Evolutionary conservation across 495 filamentous ascomycete genomes (phyloP).

Genomic region (Oidiodendron maius): DNA sequence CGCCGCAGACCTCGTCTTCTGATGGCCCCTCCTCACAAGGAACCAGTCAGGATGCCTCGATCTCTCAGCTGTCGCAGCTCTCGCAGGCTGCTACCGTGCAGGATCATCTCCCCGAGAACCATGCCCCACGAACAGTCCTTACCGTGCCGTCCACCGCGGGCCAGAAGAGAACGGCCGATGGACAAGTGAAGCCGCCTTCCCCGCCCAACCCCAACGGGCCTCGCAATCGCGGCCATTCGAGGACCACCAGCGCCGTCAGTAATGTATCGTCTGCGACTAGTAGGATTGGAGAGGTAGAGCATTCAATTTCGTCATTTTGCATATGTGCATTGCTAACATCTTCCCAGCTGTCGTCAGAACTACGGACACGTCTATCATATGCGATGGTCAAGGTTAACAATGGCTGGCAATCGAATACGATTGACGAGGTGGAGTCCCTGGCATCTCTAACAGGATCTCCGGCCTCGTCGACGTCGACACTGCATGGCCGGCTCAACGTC

Average conservation of each 20-base stretch:
- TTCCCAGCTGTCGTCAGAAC: conserved; percentile 44
- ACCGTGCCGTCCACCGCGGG: conserved; percentile 20
- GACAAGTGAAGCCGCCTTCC: conserved; percentile 41
- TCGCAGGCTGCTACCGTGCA: conserved; percentile 48
- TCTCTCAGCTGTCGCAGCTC: conserved; percentile 43
- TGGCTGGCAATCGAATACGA: conserved; percentile 66
- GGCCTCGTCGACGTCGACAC: conserved; percentile 45
- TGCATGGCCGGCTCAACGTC: conserved; percentile 38
- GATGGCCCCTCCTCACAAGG: conserved; percentile 24
- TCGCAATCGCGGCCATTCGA: conserved; percentile 46
- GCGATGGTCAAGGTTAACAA: conserved; percentile 87
- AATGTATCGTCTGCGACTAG: conserved; percentile 48
- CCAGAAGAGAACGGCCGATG: conserved; percentile 61
- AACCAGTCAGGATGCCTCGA: conserved; percentile 17
- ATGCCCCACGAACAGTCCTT: conserved; percentile 9
- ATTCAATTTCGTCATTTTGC: background rate
- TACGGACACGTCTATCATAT: conserved; percentile 77
- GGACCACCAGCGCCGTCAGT: conserved; percentile 56
- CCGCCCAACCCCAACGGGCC: background rate
- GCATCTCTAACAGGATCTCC: conserved; percentile 56
- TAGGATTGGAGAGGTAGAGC: conserved; percentile 68
- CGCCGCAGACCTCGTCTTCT: conserved; percentile 20
- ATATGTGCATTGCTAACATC: conserved; percentile 8
- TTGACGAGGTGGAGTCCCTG: conserved; percentile 64
- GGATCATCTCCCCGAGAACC: conserved; percentile 32